phyloP scores from a whole-genome alignment of 805 yeast species.

The Komagataella populi region DNA sequence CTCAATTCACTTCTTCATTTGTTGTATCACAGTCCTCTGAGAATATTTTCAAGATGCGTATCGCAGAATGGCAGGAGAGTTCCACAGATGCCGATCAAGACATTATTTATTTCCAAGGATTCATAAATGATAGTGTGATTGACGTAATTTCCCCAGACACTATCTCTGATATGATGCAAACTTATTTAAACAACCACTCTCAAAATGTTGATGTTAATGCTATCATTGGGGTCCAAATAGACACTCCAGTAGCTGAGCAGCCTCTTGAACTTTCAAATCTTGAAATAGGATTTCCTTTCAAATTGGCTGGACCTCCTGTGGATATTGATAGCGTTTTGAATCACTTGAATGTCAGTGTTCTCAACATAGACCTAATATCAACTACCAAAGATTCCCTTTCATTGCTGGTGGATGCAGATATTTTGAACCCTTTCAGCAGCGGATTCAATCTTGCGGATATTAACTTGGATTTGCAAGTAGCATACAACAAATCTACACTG shows the following conservation, averaged over 20 bases:
- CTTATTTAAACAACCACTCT: not conserved
- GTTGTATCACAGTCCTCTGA: not conserved
- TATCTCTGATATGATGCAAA: not conserved
- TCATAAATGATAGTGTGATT: not conserved
- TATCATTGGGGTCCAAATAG: not conserved
- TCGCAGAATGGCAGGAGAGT: not conserved
- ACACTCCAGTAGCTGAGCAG: not conserved
- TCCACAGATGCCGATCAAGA: not conserved
- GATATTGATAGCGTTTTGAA: not conserved
- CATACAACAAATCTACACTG: constrained; percentile 19
- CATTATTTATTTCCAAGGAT: not conserved
- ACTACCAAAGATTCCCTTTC: constrained; percentile 13
- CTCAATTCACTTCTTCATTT: not conserved
- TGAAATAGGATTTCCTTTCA: not conserved
- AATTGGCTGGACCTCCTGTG: not conserved
- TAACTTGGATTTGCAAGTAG: constrained; percentile 14
- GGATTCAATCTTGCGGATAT: constrained; percentile 14
- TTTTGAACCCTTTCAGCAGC: constrained; percentile 20
- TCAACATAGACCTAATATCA: constrained; percentile 9
- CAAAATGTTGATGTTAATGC: not conserved
- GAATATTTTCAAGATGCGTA: not conserved
- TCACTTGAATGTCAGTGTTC: not conserved
- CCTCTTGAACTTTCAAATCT: not conserved
- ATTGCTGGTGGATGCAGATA: constrained; percentile 16
- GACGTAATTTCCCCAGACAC: not conserved